Conservation (phyloP, 192 early-diverging fungal species). For the Geranomyces variabilis region DNA sequence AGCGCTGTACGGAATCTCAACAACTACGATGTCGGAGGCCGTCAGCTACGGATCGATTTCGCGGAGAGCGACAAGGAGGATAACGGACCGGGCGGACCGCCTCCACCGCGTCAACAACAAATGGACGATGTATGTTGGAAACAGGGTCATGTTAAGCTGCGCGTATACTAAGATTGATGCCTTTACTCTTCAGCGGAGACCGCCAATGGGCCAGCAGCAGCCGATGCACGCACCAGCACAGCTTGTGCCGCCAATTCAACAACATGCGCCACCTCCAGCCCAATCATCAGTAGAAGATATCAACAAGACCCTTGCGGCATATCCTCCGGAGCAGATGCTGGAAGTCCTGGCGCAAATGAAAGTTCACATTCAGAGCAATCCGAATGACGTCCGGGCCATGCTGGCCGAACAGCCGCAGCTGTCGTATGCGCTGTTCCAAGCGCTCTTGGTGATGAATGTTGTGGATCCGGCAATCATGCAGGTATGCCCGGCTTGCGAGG, state of each 20-base stretch:
- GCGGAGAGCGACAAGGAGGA: constrained; percentile 79
- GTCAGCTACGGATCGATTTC: constrained; percentile 89
- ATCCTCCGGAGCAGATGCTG: constrained; percentile 63
- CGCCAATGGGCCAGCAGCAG: constrained; percentile 13
- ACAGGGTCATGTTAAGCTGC: neutral
- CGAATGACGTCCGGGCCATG: constrained; percentile 69
- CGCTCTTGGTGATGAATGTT: constrained; percentile 75
- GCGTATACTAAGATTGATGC: neutral
- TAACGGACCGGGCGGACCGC: constrained; percentile 4
- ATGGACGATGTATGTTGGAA: neutral
- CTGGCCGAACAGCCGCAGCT: constrained; percentile 80
- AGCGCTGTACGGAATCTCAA: constrained; percentile 94
- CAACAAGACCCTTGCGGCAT: constrained; percentile 56
- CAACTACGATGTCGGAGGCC: constrained; percentile 85
- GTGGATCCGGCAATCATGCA: constrained; percentile 64
- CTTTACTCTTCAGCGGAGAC: constrained; percentile 10
- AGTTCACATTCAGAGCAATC: constrained; percentile 57
- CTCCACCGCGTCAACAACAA: neutral
- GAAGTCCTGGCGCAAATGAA: constrained; percentile 71
- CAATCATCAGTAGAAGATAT: constrained; percentile 53
- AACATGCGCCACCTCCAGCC: constrained; percentile 3
- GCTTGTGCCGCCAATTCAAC: neutral
- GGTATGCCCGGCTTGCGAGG: constrained; percentile 22
- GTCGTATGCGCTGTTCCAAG: constrained; percentile 83
- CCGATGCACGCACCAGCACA: neutral